Percentiles rank a stretch among this genome's conserved stretches.
These are phyloP conservation scores for Pythium brachiatum DNA, from an alignment of 352 stramenopile genomes.

Conservation along the genomic window DNA sequence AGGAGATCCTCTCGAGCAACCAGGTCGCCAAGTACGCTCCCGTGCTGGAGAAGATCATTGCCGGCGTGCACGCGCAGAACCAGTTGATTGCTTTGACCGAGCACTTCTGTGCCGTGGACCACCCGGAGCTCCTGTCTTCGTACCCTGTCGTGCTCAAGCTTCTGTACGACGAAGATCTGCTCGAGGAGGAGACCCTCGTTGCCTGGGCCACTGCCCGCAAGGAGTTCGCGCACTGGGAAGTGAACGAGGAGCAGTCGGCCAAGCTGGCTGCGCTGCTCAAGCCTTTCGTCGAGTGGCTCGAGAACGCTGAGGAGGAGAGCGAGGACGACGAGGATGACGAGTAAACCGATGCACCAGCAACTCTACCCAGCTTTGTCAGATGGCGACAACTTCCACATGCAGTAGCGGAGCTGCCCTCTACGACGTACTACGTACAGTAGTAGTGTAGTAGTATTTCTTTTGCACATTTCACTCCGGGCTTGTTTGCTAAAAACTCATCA, in stretches of 20 bases:
- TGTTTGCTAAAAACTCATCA: background rate
- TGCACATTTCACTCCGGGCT: background rate
- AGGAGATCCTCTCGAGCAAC: conserved; percentile 91
- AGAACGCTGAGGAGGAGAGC: conserved; percentile 94
- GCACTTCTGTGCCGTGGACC: conserved; percentile 89
- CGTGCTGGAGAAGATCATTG: conserved; percentile 84
- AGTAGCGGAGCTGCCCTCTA: no score
- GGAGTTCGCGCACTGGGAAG: conserved; percentile 86
- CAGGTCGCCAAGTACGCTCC: conserved; percentile 86
- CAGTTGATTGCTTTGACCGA: conserved; percentile 92
- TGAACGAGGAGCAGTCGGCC: conserved; percentile 82
- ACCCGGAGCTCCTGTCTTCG: conserved; percentile 61
- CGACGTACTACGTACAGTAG: no score
- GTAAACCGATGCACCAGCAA: conserved; percentile 21
- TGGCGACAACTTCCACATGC: background rate
- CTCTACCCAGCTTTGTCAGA: background rate
- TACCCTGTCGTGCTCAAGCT: conserved; percentile 97
- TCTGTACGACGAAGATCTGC: conserved; percentile 95
- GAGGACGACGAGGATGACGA: conserved; percentile 68
- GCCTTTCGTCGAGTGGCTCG: conserved; percentile 96
- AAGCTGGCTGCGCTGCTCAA: conserved; percentile 87
- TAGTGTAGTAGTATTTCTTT: no score
- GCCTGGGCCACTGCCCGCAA: conserved; percentile 88
- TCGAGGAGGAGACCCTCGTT: conserved; percentile 95
- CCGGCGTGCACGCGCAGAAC: conserved; percentile 88